phyloP scores from a whole-genome alignment of 345 rosid species.

The Carallia pectinifolia region DNA sequence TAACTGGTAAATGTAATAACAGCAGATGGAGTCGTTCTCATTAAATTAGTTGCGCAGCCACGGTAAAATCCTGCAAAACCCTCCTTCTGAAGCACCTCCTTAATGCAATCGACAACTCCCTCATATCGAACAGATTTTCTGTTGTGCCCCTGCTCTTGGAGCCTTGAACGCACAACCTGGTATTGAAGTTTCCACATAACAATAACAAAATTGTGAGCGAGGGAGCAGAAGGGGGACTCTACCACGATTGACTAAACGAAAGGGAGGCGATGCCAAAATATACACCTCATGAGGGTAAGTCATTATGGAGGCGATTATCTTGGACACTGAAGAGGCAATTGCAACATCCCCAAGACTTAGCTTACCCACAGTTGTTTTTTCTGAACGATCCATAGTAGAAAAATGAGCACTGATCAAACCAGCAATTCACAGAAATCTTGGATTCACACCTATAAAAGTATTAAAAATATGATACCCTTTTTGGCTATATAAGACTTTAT shows the following conservation, averaged over 20 bases:
- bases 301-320: conserved; percentile 75
- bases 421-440: neutral
- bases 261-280: neutral
- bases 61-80: conserved; percentile 77
- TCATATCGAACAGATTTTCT: conserved; percentile 47
- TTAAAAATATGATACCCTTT: conserved; percentile 41
- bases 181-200: neutral
- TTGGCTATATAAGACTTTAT: conserved; percentile 76
- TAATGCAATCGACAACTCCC: conserved; percentile 73
- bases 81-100: conserved; percentile 65
- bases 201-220: neutral
- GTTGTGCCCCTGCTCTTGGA: conserved; percentile 90
- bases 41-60: conserved; percentile 73
- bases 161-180: conserved; percentile 85
- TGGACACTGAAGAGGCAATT: conserved; percentile 75
- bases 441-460: conserved; percentile 3
- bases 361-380: conserved; percentile 51
- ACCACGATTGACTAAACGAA: neutral
- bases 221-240: neutral
- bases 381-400: conserved; percentile 41
- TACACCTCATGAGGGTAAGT: conserved; percentile 95
- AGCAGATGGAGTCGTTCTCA: conserved; percentile 86
- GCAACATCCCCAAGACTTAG: conserved; percentile 65
- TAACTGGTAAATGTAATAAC: conserved; percentile 80
- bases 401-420: conserved; percentile 26